Evolutionary conservation across 768 basidiomycete species (phyloP), one percentile per base, ranked within the genome.

Genomic region (Tricholoma sp.): DNA sequence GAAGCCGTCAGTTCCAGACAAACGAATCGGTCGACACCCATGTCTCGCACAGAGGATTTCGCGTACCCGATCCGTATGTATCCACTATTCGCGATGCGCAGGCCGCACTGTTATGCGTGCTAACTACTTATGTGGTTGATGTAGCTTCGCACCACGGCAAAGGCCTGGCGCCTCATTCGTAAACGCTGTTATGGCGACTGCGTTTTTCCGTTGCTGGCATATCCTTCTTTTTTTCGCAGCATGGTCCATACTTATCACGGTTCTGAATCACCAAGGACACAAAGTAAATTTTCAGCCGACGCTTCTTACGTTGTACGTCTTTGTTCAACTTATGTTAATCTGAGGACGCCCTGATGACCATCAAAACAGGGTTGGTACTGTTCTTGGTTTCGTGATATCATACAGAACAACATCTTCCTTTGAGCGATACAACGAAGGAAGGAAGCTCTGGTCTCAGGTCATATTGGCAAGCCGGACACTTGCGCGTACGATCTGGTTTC

Each of bases 401-500:
- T 87, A 86, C 66, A 68, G 86, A 56, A 88, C 86, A 9, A 88
- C 84, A 10, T 83, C 86, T 4, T 85, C 84, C 37, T 88, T 86
- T 61, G 86, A 88, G 66, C 73, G 85, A n/a, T 89, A 89, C 67
- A 88, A 89, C 55, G 87, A 89, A 62, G 88, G 88, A 20, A 71
- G 88, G 53, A 71, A 77, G 51, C 70, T 82, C 5, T 89, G 88
- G 88, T 84, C 84, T 3, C 80, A 84, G 58, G 84, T 89, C n/a
- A 79, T 83, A 47, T 67, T 82, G 29, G 76, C 76, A 17, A 75
- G 70, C 61, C 77, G 86, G 37, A 83, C 79, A 2, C 75, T 88
- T 65, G 77, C 85, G 0, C 74, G 88, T 15, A 76, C 79, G 0
- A 75, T 83, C 7, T 88, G 86, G 86, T 83, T 88, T 67, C 85